Base-by-base conservation (phyloP, 169 alveolate genomes). In the Plasmodium adleri region DNA sequence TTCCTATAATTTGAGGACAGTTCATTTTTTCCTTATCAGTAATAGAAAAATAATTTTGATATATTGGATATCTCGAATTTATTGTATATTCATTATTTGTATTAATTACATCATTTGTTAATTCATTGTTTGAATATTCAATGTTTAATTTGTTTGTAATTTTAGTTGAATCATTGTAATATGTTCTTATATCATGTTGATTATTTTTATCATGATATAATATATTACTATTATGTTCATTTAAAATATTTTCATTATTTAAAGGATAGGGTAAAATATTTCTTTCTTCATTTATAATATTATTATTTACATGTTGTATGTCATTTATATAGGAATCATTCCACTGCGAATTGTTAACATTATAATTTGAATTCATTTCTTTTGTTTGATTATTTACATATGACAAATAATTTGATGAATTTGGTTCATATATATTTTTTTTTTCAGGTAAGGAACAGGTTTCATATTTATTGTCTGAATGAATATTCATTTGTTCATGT, bases 341-440 rank as follows among this genome's bases (percentile, higher is more conserved):
- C 47, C 47, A 39, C 7, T 39, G 8, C 1, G 47, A 0, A 39
- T 39, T 39, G 47, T 39, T 39, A 39, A 39, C 13, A 12, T 8
- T 15, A 26, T 28, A 13, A 60, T 58, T 24, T 0, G 13, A 1
- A 8, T 28, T 60, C 22, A 74, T 13, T 17, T 60, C 22, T 74
- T 60, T 67, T 22, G 43, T 28, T 39, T 60, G 39, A 20, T 74
- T 74, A 26, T 74, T 28, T n/a, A 74, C 9, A 45, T 20, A 60
- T 8, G 24, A 1, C 1, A 39, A 17, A 22, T 20, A 60, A 39
- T 74, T 74, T 39, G 68, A 7, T 22, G 52, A 10, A 74, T 60
- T 17, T 20, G 60, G 54, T 10, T 20, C 66, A 20, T 52, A 26
- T 39, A 39, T 5, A 39, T 39, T 39, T 39, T 39, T 39, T 24